Conservation (phyloP, 1,284 basidiomycete genomes). For the Agaricales sp. region DNA sequence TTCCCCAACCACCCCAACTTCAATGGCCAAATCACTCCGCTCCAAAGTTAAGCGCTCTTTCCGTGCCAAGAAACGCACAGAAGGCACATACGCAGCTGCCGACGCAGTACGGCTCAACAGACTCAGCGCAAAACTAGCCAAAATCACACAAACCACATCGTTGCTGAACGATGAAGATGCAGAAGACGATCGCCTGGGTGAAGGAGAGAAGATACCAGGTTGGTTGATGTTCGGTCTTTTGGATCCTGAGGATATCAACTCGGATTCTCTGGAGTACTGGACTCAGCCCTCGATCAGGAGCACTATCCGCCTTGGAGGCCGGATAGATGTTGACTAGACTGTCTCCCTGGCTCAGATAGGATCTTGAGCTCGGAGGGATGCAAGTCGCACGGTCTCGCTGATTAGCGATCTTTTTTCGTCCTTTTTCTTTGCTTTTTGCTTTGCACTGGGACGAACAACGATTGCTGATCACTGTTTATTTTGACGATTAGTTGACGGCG, state of each 20-base stretch:
- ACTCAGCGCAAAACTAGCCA: slow-evolving; percentile 57
- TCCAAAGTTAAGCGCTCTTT: slow-evolving; percentile 84
- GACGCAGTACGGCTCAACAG: slow-evolving; percentile 80
- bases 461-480: background rate
- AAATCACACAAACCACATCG: slow-evolving; percentile 21
- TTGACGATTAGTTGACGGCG: background rate
- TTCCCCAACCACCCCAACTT: too few species aligned
- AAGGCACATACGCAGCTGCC: slow-evolving; percentile 74
- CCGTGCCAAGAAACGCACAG: slow-evolving; percentile 77
- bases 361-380: background rate
- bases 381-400: background rate
- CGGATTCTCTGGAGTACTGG: slow-evolving; percentile 31
- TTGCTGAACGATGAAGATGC: slow-evolving; percentile 27
- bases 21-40: slow-evolving; percentile 91
- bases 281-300: slow-evolving; percentile 7
- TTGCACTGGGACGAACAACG: background rate
- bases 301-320: slow-evolving; percentile 1
- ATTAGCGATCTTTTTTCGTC: slow-evolving; percentile 1
- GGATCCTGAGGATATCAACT: slow-evolving; percentile 44
- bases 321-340: slow-evolving; percentile 4
- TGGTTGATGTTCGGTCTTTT: slow-evolving; percentile 48
- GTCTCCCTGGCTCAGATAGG: background rate
- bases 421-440: background rate
- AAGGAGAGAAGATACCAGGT: slow-evolving; percentile 33
- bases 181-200: slow-evolving; percentile 16